Evolutionary conservation across 768 basidiomycete species (phyloP), one percentile per base, ranked within the genome.

Genomic region (Suillus hirtellus): DNA sequence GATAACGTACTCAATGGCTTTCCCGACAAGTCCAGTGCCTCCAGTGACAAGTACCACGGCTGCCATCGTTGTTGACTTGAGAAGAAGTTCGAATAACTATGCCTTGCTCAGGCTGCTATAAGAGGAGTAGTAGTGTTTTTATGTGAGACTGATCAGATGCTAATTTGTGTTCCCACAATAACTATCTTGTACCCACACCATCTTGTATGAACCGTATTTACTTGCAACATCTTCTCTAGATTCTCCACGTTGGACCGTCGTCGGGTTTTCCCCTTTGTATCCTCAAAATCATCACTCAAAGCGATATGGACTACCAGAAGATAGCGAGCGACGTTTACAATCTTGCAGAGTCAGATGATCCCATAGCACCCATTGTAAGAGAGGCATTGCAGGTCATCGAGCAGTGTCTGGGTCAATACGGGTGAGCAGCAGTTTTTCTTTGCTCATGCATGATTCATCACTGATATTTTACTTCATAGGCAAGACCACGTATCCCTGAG

Each of bases 311-410:
- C 73, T 81, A 74, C 73, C 80, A 76, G 62, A 73, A 77, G 55
- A 81, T 89, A 58, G 82, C 87, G 15, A 69, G 78, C 37, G 76
- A 86, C n/a, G 85, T 91, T 11, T 92, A 89, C 71, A 75, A 71
- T 6, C 79, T 92, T 44, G 88, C 89, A 42, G 71, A 73, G 31
- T 85, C 86, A 19, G 65, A 75, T 5, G 81, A 88, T 55, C 78
- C 84, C 3, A 79, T 93, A 31, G 82, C 85, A 3, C 75, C 76
- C 15, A 76, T 83, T 63, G 87, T 97, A 50, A 87, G 84, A 71
- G 88, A 95, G 72, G 95, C 96, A 0, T 73, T 96, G 64, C 78
- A 84, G 17, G 92, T 96, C 59, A 92, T 98, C 47, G 89, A 95
- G 70, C 71, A 85, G 5, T 88, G 88, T 44, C 72, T 99, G 53